phyloP scores from a whole-genome alignment of 108 stramenopile species.

The Parietichytrium sp. region DNA sequence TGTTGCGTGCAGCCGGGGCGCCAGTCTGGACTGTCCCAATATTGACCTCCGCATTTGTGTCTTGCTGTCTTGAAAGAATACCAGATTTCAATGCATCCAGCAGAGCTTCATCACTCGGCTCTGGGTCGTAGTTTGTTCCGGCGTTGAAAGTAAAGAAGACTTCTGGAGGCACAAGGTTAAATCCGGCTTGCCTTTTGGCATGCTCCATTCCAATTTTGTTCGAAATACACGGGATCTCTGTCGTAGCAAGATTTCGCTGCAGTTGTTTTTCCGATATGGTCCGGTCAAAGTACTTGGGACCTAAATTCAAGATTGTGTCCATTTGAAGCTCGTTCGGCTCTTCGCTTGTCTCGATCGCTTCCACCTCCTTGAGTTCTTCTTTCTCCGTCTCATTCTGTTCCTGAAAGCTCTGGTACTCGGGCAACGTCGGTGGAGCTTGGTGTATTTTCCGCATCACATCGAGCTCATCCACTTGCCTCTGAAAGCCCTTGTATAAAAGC shows the following conservation, averaged over 20 bases:
- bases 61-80: too few relatives aligned
- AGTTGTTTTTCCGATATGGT: conserved; percentile 1
- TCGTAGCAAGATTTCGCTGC: not conserved
- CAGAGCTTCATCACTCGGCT: too few relatives aligned
- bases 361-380: not conserved
- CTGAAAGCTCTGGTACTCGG: conserved; percentile 9
- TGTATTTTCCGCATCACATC: conserved; percentile 23
- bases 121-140: not conserved
- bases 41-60: too few relatives aligned
- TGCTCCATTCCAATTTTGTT: not conserved
- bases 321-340: conserved; percentile 21
- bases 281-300: not conserved
- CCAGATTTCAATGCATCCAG: too few relatives aligned
- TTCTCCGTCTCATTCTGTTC: conserved; percentile 25
- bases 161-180: not conserved
- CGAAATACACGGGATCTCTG: not conserved
- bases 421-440: conserved; percentile 18
- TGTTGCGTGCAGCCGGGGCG: too few relatives aligned
- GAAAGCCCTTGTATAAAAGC: conserved; percentile 3
- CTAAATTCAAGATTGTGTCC: not conserved
- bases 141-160: conserved; percentile 12
- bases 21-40: too few relatives aligned
- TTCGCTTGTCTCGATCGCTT: not conserved
- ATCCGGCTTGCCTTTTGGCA: not conserved
- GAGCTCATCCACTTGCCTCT: conserved; percentile 23